Evolutionary conservation across 306 rosid species (phyloP), one percentile per base, ranked within the genome.

Genomic region (Prunus davidiana): DNA sequence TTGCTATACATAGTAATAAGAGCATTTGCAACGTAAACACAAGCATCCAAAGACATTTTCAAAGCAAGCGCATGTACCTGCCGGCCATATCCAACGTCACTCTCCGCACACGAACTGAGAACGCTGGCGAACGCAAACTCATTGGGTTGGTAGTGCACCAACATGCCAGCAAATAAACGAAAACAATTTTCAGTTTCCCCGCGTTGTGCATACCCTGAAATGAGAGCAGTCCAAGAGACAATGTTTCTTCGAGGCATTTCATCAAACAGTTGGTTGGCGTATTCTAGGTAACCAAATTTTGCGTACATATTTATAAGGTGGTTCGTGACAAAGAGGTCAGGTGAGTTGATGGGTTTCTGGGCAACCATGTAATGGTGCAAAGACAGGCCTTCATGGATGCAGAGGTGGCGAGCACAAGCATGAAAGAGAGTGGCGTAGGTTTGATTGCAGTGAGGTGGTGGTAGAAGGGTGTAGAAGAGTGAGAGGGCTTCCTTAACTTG

Each of bases 151-250:
- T 30, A 75, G 28, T 68, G 67, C 22, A 41, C 79, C 82, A 94
- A 75, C 93, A 94, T 81, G 22, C 78, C 12, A 2, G 88, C 79
- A 64, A 91, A 94, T n/a, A 90, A 76, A 57, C 60, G 62, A 51
- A 89, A 90, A 66, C 95, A 87, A 58, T 80, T 86, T 5, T 69
- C 66, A 49, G 75, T 22, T 16, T 24, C 63, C 5, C 90, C 86
- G 3, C 72, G 54, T 41, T 86, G 92, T 0, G 93, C 92, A 43
- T 90, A 89, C 14, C 95, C 96, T 5, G 97, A 86, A 79, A 95
- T 71, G 46, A 95, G 92, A 63, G 82, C 93, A 60, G 93, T 92
- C 97, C 97, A 95, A 77, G 98, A 89, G 66, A 95, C 90, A 79
- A 82, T 32, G 58, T 95, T 95, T 87, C 85, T 90, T 0, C 10